Base-by-base conservation (phyloP, 352 stramenopile genomes). In the Globisporangium barbulae region DNA sequence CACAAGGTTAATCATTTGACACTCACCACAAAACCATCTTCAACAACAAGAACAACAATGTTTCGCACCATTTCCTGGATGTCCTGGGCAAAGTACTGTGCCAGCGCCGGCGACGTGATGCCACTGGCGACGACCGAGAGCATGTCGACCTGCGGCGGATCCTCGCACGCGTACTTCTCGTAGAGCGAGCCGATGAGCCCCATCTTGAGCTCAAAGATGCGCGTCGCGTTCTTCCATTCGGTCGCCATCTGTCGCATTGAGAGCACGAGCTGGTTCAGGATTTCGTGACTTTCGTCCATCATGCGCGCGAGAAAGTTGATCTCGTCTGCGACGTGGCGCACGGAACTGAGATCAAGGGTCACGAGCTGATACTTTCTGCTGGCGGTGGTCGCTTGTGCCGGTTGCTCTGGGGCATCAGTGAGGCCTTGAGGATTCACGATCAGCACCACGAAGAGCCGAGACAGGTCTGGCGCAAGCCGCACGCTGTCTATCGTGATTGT, bases 61-160 rank as follows among this genome's bases (percentile, higher is more conserved):
- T 44, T 7, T 9, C 73, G 37, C 64, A 90, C 83, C 78, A 89
- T 87, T 68, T 91, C 84, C 52, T 91, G 81, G 52, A 93, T 93
- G 60, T 93, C 81, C 66, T 93, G 84, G 2, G 84, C 81, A 65
- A 93, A 93, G 50, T 89, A 93, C 57, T 93, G 84, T 1, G 80
- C 78, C 6, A 93, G 64, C 13, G 80, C 81, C 28, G 84, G 84
- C 7, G 80, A 69, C 22, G 77, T 80, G 52, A 90, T 86, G 0
- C 84, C 84, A 8, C 69, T 85, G 1, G 78, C 79, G 17, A 85
- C 62, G 5, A 81, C 67, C 1, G 78, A 77, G n/a, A 93, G 70
- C 84, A 93, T 91, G 53, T 93, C 81, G 9, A 83, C 74, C 53
- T 91, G 84, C 22, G 84, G 81, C 13, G 79, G 70, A 19, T 85